These are phyloP conservation scores for Exserohilum turcica DNA, from an alignment of 2,329 filamentous ascomycete species.

Conservation along the genomic window DNA sequence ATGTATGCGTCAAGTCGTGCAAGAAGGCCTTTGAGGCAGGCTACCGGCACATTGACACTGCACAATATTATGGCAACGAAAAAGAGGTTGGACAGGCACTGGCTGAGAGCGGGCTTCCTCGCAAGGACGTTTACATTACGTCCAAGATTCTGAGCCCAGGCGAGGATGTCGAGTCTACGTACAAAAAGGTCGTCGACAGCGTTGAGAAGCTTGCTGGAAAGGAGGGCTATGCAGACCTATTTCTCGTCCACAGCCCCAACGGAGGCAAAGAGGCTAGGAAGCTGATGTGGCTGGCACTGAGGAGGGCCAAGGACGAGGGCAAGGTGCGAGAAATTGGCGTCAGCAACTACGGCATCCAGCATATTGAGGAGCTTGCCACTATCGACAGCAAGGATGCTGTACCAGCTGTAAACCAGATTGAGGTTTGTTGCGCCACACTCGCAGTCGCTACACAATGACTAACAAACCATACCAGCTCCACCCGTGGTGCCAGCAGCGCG, in stretches of 20 bases:
- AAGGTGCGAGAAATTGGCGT: conserved; percentile 70
- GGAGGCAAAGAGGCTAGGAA: conserved; percentile 61
- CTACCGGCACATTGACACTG: conserved; percentile 70
- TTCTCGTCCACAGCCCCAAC: conserved; percentile 70
- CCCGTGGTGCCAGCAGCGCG: conserved; percentile 71
- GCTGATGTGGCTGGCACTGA: conserved; percentile 69
- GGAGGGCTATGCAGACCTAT: conserved; percentile 71
- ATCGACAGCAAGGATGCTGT: conserved; percentile 68
- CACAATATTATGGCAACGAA: conserved; percentile 74
- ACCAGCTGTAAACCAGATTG: conserved; percentile 75
- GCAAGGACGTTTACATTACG: conserved; percentile 69
- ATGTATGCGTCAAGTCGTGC: conserved; percentile 63
- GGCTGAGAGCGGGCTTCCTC: conserved; percentile 59
- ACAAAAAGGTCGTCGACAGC: conserved; percentile 64
- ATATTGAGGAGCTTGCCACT: conserved; percentile 70
- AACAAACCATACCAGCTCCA: conserved; percentile 60
- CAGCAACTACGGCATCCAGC: conserved; percentile 71
- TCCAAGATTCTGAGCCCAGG: conserved; percentile 68
- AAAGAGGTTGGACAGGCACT: conserved; percentile 68
- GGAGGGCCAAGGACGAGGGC: conserved; percentile 64
- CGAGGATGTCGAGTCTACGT: conserved; percentile 62
- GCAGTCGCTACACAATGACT: not conserved
- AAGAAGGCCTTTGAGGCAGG: conserved; percentile 62
- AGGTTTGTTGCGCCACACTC: conserved; percentile 56
- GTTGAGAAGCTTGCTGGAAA: conserved; percentile 63